A percentile compares a stretch with the other conserved stretches of the same genome.
These are phyloP conservation scores for Gonapodya prolifera DNA, from an alignment of 192 early-diverging fungal species.

Conservation along the genomic window DNA sequence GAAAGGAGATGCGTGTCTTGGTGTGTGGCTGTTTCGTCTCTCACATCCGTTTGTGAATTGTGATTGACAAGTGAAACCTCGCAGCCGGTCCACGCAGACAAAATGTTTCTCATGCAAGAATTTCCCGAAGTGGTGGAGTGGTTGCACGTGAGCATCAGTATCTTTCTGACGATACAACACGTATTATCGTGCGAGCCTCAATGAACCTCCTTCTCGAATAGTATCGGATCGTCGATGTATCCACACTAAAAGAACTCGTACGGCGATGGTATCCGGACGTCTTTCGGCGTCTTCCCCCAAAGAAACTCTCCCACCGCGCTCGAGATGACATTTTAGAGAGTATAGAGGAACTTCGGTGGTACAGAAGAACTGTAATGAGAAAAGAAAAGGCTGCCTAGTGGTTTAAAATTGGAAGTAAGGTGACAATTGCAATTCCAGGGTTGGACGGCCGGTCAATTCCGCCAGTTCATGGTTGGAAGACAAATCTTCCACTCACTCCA, in stretches of 20 bases:
- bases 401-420: no score
- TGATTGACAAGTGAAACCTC: no score
- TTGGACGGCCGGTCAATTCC: no score
- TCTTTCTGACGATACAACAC: not conserved
- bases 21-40: no score
- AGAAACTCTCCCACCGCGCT: conserved; percentile 52
- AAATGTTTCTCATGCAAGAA: conserved; percentile 62
- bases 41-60: not conserved
- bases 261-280: conserved; percentile 59
- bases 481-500: not conserved
- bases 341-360: conserved; percentile 76
- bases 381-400: conserved; percentile 2
- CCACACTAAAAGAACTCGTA: conserved; percentile 78
- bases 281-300: conserved; percentile 36
- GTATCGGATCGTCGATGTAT: conserved; percentile 58
- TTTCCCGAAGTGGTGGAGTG: conserved; percentile 63
- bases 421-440: no score
- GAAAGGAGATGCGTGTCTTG: conserved; percentile 47
- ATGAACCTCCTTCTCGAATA: conserved; percentile 9
- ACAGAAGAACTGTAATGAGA: conserved; percentile 50
- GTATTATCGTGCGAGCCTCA: not conserved
- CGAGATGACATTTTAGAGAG: conserved; percentile 88
- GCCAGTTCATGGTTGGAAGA: not conserved
- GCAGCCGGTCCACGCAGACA: conserved; percentile 91
- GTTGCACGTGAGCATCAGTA: conserved; percentile 40